phyloP scores from a whole-genome alignment of 83 land plant genomes.

The Picea abies region DNA sequence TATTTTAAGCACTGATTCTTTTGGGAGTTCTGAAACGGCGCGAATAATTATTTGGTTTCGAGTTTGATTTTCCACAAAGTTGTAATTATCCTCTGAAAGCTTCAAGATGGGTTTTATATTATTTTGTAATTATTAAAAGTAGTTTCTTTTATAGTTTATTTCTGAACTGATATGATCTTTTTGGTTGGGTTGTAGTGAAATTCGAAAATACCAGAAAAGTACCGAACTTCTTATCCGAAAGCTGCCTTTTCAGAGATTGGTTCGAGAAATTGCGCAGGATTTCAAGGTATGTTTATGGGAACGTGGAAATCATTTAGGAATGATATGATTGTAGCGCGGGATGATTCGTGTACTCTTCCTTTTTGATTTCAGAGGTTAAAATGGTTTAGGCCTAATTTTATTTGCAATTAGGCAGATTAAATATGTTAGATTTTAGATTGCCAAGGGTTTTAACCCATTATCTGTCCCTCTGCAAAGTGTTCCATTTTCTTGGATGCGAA shows the following conservation, averaged over 20 bases:
- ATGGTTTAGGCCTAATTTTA: too few relatives aligned
- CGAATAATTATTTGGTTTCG: background rate
- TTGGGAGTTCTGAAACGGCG: background rate
- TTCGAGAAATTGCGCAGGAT: constrained; percentile 72
- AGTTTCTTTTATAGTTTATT: background rate
- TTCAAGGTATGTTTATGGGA: constrained; percentile 40
- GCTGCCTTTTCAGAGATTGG: constrained; percentile 72
- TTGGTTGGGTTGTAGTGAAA: constrained; percentile 37
- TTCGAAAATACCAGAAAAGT: constrained; percentile 75
- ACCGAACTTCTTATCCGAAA: constrained; percentile 72
- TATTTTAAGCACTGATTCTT: background rate
- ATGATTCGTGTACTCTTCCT: too few relatives aligned
- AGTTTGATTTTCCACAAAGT: background rate
- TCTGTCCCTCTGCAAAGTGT: too few relatives aligned
- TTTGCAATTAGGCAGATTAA: too few relatives aligned
- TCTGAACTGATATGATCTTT: background rate
- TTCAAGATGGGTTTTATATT: background rate
- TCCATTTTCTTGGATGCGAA: too few relatives aligned
- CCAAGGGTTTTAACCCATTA: too few relatives aligned
- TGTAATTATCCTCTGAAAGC: background rate
- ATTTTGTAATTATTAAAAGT: background rate
- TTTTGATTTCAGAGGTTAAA: too few relatives aligned
- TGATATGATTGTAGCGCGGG: too few relatives aligned
- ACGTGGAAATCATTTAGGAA: too few relatives aligned
- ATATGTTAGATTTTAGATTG: too few relatives aligned